Percentiles rank a stretch among this genome's conserved stretches.
Evolutionary conservation across 495 filamentous ascomycete genomes (phyloP).

Genomic region (Penicillium paradoxum): DNA sequence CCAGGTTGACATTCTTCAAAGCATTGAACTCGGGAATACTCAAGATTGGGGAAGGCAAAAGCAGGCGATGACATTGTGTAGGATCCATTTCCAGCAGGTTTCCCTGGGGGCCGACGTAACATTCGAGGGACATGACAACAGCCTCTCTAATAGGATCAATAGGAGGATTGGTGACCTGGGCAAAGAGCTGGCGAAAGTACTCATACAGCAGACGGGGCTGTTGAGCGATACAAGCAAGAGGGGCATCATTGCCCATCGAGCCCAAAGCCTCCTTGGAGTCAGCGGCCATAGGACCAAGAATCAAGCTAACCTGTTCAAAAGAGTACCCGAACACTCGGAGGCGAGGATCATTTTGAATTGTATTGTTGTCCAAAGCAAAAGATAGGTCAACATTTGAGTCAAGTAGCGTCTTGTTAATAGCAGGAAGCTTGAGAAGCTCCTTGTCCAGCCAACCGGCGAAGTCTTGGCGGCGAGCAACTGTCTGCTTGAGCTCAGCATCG

Average conservation of each 20-base stretch:
- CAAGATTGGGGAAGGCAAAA: slow-evolving; percentile 86
- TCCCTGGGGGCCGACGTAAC: slow-evolving; percentile 95
- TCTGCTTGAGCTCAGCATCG: slow-evolving; percentile 87
- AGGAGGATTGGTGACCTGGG: slow-evolving; percentile 97
- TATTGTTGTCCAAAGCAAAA: slow-evolving; percentile 62
- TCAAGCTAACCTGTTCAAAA: slow-evolving; percentile 90
- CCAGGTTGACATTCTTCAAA: slow-evolving; percentile 68
- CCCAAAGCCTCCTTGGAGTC: slow-evolving; percentile 99
- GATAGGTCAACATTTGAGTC: slow-evolving; percentile 58
- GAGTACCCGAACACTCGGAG: slow-evolving; percentile 93
- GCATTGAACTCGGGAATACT: slow-evolving; percentile 91
- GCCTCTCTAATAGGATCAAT: slow-evolving; percentile 99
- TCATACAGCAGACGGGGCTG: slow-evolving; percentile 91
- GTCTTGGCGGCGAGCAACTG: slow-evolving; percentile 77
- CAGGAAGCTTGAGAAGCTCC: slow-evolving; percentile 76
- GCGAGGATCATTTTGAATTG: slow-evolving; percentile 78
- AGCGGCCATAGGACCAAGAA: slow-evolving; percentile 94
- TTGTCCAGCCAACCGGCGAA: slow-evolving; percentile 87
- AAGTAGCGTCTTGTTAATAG: slow-evolving; percentile 57
- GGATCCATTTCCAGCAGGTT: slow-evolving; percentile 95
- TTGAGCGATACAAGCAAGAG: slow-evolving; percentile 83
- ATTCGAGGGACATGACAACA: slow-evolving; percentile 97
- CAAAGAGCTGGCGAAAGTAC: slow-evolving; percentile 98
- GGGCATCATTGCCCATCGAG: slow-evolving; percentile 99
- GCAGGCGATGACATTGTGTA: slow-evolving; percentile 79